Evolutionary conservation across 2,329 filamentous ascomycete genomes (phyloP).

Genomic region (Ilyonectria destructans): DNA sequence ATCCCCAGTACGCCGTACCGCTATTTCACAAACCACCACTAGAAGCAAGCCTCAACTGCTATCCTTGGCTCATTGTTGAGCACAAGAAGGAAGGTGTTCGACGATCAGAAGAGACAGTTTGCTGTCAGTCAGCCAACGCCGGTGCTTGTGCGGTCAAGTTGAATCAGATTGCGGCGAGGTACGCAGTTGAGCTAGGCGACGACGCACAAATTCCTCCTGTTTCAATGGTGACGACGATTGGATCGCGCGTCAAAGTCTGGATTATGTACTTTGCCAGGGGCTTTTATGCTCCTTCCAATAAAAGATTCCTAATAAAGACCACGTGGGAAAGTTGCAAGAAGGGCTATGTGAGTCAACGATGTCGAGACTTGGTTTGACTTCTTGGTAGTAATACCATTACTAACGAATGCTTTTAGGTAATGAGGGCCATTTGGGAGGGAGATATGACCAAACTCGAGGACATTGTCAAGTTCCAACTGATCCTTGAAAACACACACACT

Average conservation of each 20-base stretch:
- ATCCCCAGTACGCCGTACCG: too few species aligned
- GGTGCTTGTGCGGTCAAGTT: constrained; percentile 39
- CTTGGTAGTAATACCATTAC: neutral
- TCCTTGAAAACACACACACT: constrained; percentile 44
- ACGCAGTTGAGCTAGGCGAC: constrained; percentile 19
- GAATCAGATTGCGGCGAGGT: constrained; percentile 20
- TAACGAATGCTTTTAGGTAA: constrained; percentile 30
- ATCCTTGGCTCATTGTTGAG: constrained; percentile 43
- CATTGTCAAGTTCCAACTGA: constrained; percentile 32
- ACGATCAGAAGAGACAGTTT: neutral
- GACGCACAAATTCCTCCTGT: constrained; percentile 37
- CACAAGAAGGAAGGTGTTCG: constrained; percentile 33
- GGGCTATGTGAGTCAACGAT: constrained; percentile 26
- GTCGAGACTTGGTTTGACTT: neutral
- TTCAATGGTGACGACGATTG: constrained; percentile 35
- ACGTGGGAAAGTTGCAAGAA: neutral
- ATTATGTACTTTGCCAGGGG: constrained; percentile 33
- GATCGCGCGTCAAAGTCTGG: constrained; percentile 37
- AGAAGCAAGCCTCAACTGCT: constrained; percentile 32
- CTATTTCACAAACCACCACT: constrained; percentile 9
- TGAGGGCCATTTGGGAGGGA: constrained; percentile 40
- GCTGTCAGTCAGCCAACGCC: constrained; percentile 37
- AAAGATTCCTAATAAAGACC: neutral
- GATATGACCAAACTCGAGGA: constrained; percentile 30
- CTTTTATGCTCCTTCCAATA: constrained; percentile 21